Conservation (phyloP, 169 alveolate genomes). For the Perkinsus chesapeaki region DNA sequence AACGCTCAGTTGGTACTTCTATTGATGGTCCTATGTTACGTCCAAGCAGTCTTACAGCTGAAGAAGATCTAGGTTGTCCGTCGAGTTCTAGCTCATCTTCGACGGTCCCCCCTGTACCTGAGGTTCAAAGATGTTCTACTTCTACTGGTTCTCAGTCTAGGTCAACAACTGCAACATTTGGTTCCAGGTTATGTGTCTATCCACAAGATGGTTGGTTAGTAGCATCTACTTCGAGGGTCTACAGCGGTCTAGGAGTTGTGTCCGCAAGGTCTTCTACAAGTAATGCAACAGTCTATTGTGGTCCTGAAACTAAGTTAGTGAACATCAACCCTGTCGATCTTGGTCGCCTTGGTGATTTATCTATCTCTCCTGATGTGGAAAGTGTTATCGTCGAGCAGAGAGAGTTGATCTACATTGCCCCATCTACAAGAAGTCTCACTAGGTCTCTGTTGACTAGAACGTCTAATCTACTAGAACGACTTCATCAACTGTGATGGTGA, state of each 20-base stretch:
- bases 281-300: not conserved
- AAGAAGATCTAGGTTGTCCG: not conserved
- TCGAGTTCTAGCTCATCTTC: not conserved
- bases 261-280: not conserved
- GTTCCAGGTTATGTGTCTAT: not conserved
- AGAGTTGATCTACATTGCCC: not conserved
- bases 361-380: not conserved
- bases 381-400: not conserved
- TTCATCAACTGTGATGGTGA: not conserved
- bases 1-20: too few species aligned
- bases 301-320: not conserved
- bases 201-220: not conserved
- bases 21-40: too few species aligned
- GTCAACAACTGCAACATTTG: not conserved
- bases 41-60: not conserved
- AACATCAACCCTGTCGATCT: not conserved
- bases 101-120: not conserved
- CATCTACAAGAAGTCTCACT: not conserved
- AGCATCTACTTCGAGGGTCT: not conserved
- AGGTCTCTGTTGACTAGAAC: not conserved
- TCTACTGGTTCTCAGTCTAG: not conserved
- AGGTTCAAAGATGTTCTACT: not conserved
- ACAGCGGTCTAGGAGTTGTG: not conserved
- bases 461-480: not conserved
- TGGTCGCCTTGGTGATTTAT: not conserved